Evolutionary conservation across 306 rosid species (phyloP).

Genomic region (Cicer bijugum): DNA sequence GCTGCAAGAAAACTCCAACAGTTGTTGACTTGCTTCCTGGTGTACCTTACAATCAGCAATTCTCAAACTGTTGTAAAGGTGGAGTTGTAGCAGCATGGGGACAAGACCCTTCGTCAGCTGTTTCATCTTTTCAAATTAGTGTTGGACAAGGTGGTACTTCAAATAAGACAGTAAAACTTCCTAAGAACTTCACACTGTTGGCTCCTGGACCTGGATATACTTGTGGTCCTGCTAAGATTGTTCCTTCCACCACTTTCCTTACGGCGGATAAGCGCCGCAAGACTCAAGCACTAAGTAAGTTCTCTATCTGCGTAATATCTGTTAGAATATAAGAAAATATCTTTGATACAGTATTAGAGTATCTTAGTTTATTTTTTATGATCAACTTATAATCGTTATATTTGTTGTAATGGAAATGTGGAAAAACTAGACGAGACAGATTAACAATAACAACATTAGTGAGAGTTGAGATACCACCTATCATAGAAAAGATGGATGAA

Average conservation of each 20-base stretch:
- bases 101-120: slow-evolving; percentile 75
- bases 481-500: too few relatives aligned
- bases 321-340: too few relatives aligned
- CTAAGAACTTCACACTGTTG: slow-evolving; percentile 80
- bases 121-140: slow-evolving; percentile 85
- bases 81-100: slow-evolving; percentile 96
- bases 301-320: not conserved
- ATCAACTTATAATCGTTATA: too few relatives aligned
- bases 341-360: too few relatives aligned
- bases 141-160: slow-evolving; percentile 85
- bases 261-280: slow-evolving; percentile 83
- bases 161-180: slow-evolving; percentile 86
- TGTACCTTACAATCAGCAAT: slow-evolving; percentile 93
- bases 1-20: slow-evolving; percentile 87
- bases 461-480: too few relatives aligned
- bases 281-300: slow-evolving; percentile 88
- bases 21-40: slow-evolving; percentile 92
- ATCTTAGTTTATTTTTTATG: too few relatives aligned
- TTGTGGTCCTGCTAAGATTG: slow-evolving; percentile 87
- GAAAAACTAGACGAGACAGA: too few relatives aligned
- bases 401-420: too few relatives aligned
- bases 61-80: slow-evolving; percentile 88
- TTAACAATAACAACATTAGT: too few relatives aligned
- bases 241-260: slow-evolving; percentile 78
- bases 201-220: slow-evolving; percentile 98